Percentiles rank a stretch among this genome's conserved stretches.
Evolutionary conservation across 148 eudicot species (phyloP).

Genomic region (Pharnaceum exiguum): DNA sequence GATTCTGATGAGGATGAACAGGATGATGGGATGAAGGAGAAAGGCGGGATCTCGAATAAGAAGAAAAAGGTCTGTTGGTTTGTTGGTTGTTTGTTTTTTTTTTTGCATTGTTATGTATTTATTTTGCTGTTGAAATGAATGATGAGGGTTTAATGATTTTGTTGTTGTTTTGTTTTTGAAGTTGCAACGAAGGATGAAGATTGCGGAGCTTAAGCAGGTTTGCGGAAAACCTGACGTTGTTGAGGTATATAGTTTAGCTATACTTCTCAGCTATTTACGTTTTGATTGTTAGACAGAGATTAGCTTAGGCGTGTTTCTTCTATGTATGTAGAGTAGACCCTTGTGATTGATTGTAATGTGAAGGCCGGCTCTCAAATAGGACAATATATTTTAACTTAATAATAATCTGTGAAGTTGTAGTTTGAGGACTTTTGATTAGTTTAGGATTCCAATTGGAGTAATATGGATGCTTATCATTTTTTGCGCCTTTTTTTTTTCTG

Average conservation of each 20-base stretch:
- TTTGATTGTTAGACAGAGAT: background rate
- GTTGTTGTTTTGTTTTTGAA: slow-evolving; percentile 19
- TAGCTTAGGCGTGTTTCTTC: no score
- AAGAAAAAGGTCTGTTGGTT: slow-evolving; percentile 71
- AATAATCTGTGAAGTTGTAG: no score
- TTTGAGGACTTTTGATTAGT: no score
- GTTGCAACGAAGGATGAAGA: slow-evolving; percentile 95
- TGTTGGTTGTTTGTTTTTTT: background rate
- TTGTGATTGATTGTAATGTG: no score
- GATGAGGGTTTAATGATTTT: background rate
- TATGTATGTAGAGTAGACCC: no score
- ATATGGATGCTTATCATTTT: no score
- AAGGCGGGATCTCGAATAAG: slow-evolving; percentile 81
- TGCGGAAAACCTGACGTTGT: slow-evolving; percentile 90
- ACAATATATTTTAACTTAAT: no score
- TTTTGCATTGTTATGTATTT: background rate
- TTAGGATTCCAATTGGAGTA: no score
- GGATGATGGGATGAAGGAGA: slow-evolving; percentile 72
- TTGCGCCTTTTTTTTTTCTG: no score
- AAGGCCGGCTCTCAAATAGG: no score
- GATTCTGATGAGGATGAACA: slow-evolving; percentile 96
- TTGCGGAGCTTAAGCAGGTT: slow-evolving; percentile 89
- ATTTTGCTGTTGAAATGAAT: background rate
- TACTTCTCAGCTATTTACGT: background rate
- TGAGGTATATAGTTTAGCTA: slow-evolving; percentile 45